These are phyloP conservation scores for Albatrellus ellisii DNA, from an alignment of 768 basidiomycete species.

Conservation along the genomic window DNA sequence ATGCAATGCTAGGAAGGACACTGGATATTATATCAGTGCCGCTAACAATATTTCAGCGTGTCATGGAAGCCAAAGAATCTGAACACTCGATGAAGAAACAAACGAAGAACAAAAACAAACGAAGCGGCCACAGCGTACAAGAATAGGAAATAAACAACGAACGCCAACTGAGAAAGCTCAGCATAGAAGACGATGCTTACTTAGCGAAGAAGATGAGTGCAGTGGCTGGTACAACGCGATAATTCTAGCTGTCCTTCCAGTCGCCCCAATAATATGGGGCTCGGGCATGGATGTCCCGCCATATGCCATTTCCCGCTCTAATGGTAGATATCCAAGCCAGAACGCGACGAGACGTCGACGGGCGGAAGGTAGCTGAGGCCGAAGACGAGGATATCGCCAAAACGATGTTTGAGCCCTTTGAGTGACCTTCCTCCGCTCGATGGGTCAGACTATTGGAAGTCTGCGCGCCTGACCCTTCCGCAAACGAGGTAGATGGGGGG, in stretches of 20 bases:
- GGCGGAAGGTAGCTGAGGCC: neutral
- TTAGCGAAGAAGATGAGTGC: conserved; percentile 80
- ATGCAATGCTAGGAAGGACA: conserved; percentile 84
- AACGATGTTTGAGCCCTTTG: no score
- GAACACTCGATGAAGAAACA: no score
- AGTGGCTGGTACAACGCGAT: conserved; percentile 79
- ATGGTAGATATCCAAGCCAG: neutral
- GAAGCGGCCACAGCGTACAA: no score
- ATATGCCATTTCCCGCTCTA: conserved; percentile 7
- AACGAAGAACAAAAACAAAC: no score
- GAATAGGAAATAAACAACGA: no score
- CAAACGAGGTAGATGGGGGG: no score
- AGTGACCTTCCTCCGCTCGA: no score
- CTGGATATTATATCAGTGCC: conserved; percentile 21
- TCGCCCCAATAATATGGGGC: conserved; percentile 73
- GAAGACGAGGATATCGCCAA: conserved; percentile 43
- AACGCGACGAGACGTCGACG: neutral
- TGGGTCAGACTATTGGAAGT: no score
- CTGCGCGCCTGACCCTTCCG: no score
- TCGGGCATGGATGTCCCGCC: conserved; percentile 53
- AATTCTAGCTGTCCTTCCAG: conserved; percentile 90
- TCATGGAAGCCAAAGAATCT: no score
- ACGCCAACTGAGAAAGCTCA: neutral
- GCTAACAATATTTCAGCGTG: conserved; percentile 11
- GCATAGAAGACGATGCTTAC: conserved; percentile 25